Evolutionary conservation across 768 basidiomycete genomes (phyloP).

Genomic region (Mycena floridula): DNA sequence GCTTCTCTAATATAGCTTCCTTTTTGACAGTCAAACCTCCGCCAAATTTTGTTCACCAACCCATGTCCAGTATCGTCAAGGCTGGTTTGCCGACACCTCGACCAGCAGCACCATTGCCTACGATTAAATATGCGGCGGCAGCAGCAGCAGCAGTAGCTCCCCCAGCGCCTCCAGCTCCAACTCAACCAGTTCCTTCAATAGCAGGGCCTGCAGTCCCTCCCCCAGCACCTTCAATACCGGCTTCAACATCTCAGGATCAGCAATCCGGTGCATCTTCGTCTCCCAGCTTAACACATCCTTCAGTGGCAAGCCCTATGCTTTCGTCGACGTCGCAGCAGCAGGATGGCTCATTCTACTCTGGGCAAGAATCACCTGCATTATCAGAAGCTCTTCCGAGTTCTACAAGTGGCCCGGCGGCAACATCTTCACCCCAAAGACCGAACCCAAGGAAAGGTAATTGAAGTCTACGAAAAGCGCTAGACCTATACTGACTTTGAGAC

Average conservation of each 20-base stretch:
- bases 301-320: slow-evolving; percentile 74
- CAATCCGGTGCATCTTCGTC: slow-evolving; percentile 51
- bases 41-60: slow-evolving; percentile 76
- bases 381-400: slow-evolving; percentile 54
- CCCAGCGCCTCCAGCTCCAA: slow-evolving; percentile 19
- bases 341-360: slow-evolving; percentile 62
- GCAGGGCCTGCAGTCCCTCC: slow-evolving; percentile 26
- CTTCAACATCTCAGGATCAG: slow-evolving; percentile 32
- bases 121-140: slow-evolving; percentile 65
- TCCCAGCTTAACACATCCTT: slow-evolving; percentile 82
- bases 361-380: slow-evolving; percentile 65
- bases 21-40: slow-evolving; percentile 56
- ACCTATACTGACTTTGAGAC: slow-evolving; percentile 15
- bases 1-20: too few relatives aligned
- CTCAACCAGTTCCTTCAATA: slow-evolving; percentile 24
- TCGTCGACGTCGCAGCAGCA: slow-evolving; percentile 71
- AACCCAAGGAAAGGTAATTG: slow-evolving; percentile 42
- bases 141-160: slow-evolving; percentile 39
- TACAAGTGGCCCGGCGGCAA: slow-evolving; percentile 39
- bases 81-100: slow-evolving; percentile 50
- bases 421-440: slow-evolving; percentile 54
- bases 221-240: slow-evolving; percentile 34
- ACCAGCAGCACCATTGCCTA: slow-evolving; percentile 39
- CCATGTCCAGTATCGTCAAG: slow-evolving; percentile 71
- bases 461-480: slow-evolving; percentile 13